phyloP scores from a whole-genome alignment of 2,329 filamentous ascomycete species.

The Talaromyces sp. region DNA sequence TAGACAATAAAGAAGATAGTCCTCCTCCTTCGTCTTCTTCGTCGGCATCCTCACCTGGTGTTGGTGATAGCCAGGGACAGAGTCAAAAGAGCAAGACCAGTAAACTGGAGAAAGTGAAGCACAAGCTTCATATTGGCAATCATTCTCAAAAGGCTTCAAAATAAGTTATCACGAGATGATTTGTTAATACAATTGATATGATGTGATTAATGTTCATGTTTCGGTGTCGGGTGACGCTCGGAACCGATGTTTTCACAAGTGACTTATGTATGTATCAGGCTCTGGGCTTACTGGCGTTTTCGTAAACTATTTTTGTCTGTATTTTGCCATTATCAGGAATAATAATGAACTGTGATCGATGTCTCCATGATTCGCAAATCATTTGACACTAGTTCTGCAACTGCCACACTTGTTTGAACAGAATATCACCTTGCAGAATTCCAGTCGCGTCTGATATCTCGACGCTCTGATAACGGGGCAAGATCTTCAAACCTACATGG shows the following conservation, averaged over 20 bases:
- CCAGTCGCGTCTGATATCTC: not conserved
- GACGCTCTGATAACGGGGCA: no score
- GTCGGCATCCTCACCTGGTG: slow-evolving; percentile 6
- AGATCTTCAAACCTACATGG: not conserved
- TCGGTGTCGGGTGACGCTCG: not conserved
- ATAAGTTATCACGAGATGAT: not conserved
- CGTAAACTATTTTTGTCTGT: not conserved
- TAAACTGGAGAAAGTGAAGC: slow-evolving; percentile 25
- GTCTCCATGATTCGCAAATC: not conserved
- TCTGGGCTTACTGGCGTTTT: not conserved
- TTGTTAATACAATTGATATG: not conserved
- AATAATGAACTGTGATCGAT: not conserved
- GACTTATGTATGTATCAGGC: not conserved
- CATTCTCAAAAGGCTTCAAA: slow-evolving; percentile 11
- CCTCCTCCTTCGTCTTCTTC: not conserved
- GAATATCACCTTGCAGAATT: no score
- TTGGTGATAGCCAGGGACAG: not conserved
- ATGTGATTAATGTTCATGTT: not conserved
- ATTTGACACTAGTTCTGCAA: not conserved
- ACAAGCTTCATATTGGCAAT: slow-evolving; percentile 30
- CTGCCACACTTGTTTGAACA: no score
- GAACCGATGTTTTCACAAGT: not conserved
- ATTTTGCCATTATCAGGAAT: not conserved
- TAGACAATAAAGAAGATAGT: not conserved
- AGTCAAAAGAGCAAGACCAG: slow-evolving; percentile 6